Evolutionary conservation across 805 yeast genomes (phyloP), one percentile per base, ranked within the genome.

Genomic region (Priceomyces fermenticarens): DNA sequence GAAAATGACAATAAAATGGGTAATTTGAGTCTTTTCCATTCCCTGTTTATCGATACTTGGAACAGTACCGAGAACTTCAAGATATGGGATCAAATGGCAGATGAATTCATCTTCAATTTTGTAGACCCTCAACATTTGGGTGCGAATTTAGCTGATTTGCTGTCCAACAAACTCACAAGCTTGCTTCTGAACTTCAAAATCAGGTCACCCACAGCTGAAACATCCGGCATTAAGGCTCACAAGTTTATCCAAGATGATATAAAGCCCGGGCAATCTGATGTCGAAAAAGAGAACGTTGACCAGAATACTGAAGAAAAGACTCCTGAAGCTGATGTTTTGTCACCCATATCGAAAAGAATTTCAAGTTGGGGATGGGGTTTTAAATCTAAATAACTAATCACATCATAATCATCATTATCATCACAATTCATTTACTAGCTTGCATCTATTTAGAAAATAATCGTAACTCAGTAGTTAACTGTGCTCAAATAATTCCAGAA

Each of bases 21-120:
- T 4, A 58, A 62, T 36, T 40, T 61, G 20, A 34, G 47, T 13
- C 46, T 55, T n/a, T 70, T 70, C 51, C 59, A 60, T 40, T 37
- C 42, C 6, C 52, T 53, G n/a, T 70, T 65, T 44, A 52, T 67
- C 11, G 54, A 49, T 4, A 32, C 42, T 10, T 70, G 76, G 76
- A 49, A 52, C 26, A 13, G 31, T 4, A 58, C 73, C 5, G 53
- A 59, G 16, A 70, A 67, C 50, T 68, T 46, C 54, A 53, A 52
- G 40, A 66, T 70, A 25, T 70, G 76, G 76, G 53, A 67, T 32
- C 35, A 54, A 10, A 59, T 62, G 39, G 62, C 73, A 26, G 75
- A 70, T 45, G 76, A 70, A 42, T 69, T 70, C 44, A 58, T 70
- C 10, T 70, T 70, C 55, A 70, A 70, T 44, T 70, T 70, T 46